Base-by-base conservation (phyloP, 139 green algal genomes). In the Chlorella sp. region DNA sequence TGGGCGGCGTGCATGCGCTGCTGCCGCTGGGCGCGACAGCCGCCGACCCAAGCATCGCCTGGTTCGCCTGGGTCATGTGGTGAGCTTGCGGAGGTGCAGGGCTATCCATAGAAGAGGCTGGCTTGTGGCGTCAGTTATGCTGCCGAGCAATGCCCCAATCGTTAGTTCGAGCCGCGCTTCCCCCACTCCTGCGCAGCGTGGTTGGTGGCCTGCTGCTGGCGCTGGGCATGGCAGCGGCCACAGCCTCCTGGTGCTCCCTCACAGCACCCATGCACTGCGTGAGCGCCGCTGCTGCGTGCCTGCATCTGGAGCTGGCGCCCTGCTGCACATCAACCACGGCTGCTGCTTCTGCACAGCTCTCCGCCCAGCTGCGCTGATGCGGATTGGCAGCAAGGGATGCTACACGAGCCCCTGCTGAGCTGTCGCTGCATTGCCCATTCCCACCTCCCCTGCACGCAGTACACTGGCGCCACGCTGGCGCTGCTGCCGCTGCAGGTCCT, bases 381-480 rank as follows among this genome's bases (percentile, higher is more conserved):
- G n/a, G n/a, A n/a, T n/a, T n/a, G n/a, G n/a, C n/a, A n/a, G n/a
- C n/a, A n/a, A n/a, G n/a, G n/a, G n/a, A n/a, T n/a, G n/a, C n/a
- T n/a, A n/a, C n/a, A n/a, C n/a, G n/a, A n/a, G n/a, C n/a, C 44
- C 11, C 11, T 11, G 11, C 7, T 7, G 7, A 55, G 44, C 44
- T 28, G 5, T 65, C 30, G 13, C 17, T 26, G 11, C 74, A 51
- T n/a, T n/a, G 44, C 44, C 44, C 44, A 6, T 9, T 51, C 44
- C 44, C 6, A 51, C 6, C 36, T 38, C 57, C 38, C 38, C 55
- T 71, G n/a, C 12, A 6, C 23, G 79, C 64, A 84, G 79, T 75
- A 67, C 39, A 75, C 79, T 28, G 79, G 79, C n/a, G 79, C 79
- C 41, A 76, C 64, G 9, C 63, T 84, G 39, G 21, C 44, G 20